A percentile compares a stretch with the other conserved stretches of the same genome.
Conservation (phyloP, 2,329 filamentous ascomycete genomes). For the Cladosporium halotolerans region DNA sequence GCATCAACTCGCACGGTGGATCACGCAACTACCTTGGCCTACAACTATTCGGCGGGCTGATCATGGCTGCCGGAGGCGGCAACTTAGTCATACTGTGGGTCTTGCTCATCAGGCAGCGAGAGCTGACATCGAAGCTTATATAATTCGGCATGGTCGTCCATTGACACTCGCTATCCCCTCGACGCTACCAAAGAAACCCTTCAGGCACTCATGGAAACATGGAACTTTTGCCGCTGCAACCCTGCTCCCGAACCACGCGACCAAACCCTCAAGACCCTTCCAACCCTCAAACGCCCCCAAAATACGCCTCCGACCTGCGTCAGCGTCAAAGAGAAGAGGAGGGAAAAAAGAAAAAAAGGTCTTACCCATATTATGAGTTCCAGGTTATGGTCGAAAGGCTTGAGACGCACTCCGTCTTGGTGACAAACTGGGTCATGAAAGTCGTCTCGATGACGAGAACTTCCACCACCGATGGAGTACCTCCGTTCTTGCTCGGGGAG, state of each 20-base stretch:
- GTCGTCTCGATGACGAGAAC: not conserved
- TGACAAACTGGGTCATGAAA: not conserved
- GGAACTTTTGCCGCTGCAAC: not conserved
- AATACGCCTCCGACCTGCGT: not conserved
- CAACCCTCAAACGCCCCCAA: not conserved
- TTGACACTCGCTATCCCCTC: not conserved
- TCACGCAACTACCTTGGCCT: constrained; percentile 22
- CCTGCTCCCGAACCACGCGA: not conserved
- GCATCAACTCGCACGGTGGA: constrained; percentile 6
- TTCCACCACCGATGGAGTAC: no score
- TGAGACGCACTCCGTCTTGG: not conserved
- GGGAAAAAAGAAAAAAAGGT: no score
- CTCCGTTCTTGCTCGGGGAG: not conserved
- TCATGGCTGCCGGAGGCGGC: constrained; percentile 24
- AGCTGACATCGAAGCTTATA: constrained; percentile 19
- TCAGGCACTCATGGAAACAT: no score
- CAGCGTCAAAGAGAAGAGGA: not conserved
- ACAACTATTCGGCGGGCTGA: constrained; percentile 26
- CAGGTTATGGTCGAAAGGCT: no score
- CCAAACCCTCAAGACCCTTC: no score
- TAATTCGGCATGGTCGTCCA: not conserved
- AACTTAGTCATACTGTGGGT: constrained; percentile 23
- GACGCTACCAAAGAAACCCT: not conserved
- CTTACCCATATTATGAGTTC: no score
- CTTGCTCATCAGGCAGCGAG: constrained; percentile 20